Conservation (phyloP, 1,284 basidiomycete genomes). For the Ustilago tritici region DNA sequence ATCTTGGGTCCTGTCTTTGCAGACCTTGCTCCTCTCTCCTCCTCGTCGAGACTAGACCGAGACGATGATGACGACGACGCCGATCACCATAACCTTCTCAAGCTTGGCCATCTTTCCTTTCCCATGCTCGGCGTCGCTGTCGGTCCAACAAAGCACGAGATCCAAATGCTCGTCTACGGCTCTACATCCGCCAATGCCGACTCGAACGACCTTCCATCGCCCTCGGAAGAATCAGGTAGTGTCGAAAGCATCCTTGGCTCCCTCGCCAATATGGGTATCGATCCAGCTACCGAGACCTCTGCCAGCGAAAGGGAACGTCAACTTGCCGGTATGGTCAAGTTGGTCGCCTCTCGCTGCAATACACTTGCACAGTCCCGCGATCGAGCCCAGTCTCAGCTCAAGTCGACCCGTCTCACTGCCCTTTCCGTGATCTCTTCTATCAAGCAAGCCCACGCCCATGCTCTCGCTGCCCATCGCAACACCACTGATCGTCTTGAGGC, state of each 20-base stretch:
- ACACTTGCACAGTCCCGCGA: constrained; percentile 39
- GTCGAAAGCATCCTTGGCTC: constrained; percentile 42
- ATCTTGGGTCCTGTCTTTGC: constrained; percentile 56
- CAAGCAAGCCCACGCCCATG: constrained; percentile 60
- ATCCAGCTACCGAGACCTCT: constrained; percentile 25
- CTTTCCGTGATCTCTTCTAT: constrained; percentile 64
- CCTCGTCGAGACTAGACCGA: constrained; percentile 3
- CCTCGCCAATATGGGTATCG: constrained; percentile 54
- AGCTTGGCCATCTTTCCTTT: constrained; percentile 61
- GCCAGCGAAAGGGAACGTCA: constrained; percentile 46
- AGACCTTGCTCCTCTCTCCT: constrained; percentile 5
- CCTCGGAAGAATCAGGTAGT: constrained; percentile 30
- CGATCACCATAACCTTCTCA: constrained; percentile 29
- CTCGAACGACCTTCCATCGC: constrained; percentile 13
- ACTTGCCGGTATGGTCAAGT: constrained; percentile 55
- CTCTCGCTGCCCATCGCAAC: constrained; percentile 56
- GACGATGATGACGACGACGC: constrained; percentile 8
- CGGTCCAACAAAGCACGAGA: constrained; percentile 60
- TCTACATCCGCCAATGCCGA: constrained; percentile 22
- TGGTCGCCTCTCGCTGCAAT: constrained; percentile 42
- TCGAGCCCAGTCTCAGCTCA: constrained; percentile 46
- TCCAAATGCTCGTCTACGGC: constrained; percentile 61
- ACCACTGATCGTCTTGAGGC: constrained; percentile 61
- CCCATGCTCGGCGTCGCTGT: constrained; percentile 58
- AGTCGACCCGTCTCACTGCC: constrained; percentile 61